A percentile compares a stretch with the other conserved stretches of the same genome.
Evolutionary conservation across 306 rosid genomes (phyloP).

Genomic region (Sesbania bispinosa): DNA sequence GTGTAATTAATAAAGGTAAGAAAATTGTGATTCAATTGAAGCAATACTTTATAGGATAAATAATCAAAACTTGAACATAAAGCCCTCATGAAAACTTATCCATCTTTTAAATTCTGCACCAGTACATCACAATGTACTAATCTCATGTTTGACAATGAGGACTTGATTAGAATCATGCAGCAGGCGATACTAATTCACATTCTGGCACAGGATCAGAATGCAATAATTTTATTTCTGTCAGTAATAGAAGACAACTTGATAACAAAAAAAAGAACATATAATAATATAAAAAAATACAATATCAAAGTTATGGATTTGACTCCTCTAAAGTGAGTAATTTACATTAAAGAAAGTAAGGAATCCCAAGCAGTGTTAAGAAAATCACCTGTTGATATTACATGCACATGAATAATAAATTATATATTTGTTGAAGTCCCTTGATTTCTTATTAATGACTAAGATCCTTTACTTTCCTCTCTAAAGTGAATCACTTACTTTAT

Average conservation of each 20-base stretch:
- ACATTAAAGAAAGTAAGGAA: too few relatives aligned
- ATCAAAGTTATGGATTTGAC: not conserved
- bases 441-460: too few relatives aligned
- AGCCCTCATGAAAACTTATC: constrained; percentile 13
- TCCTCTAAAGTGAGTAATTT: too few relatives aligned
- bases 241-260: constrained; percentile 9
- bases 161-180: constrained; percentile 15
- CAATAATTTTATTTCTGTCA: not conserved
- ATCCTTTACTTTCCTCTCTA: too few relatives aligned
- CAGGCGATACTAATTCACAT: constrained; percentile 1
- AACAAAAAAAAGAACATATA: not conserved
- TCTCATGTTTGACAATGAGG: not conserved
- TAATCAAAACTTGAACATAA: not conserved
- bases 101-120: constrained; percentile 14
- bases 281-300: not conserved
- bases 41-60: not conserved
- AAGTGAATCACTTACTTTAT: too few relatives aligned
- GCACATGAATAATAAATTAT: too few relatives aligned
- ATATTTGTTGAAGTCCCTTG: too few relatives aligned
- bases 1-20: constrained; percentile 17
- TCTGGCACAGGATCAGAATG: constrained; percentile 1
- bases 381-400: too few relatives aligned
- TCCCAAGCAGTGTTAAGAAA: too few relatives aligned
- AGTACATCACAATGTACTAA: not conserved
- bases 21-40: constrained; percentile 21